These are phyloP conservation scores for Aphelidium insulamus DNA, from an alignment of 371 early-diverging fungal genomes.

Conservation along the genomic window DNA sequence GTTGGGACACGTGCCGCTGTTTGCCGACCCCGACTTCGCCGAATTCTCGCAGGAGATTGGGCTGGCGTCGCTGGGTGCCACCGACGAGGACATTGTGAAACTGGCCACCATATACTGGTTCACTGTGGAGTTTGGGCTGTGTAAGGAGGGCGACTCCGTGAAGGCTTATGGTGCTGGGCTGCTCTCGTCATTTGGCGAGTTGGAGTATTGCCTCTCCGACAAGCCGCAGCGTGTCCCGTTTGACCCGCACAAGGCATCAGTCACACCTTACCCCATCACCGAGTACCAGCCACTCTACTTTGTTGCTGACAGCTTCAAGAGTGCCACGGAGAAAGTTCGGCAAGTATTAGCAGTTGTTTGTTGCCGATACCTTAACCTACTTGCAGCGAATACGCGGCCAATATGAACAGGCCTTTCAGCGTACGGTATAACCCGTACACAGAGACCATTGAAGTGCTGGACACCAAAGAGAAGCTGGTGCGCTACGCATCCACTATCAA, in stretches of 20 bases:
- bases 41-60: slow-evolving; percentile 92
- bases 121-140: slow-evolving; percentile 86
- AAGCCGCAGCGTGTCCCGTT: slow-evolving; percentile 61
- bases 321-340: slow-evolving; percentile 76
- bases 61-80: slow-evolving; percentile 75
- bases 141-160: slow-evolving; percentile 51
- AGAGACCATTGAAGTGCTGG: slow-evolving; percentile 72
- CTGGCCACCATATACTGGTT: slow-evolving; percentile 85
- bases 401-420: slow-evolving; percentile 59
- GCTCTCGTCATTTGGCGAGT: slow-evolving; percentile 85
- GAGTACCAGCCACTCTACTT: slow-evolving; percentile 88
- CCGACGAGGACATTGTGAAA: slow-evolving; percentile 72
- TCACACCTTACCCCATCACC: slow-evolving; percentile 74
- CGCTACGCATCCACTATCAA: slow-evolving; percentile 49
- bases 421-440: slow-evolving; percentile 80
- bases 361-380: background rate
- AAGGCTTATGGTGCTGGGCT: slow-evolving; percentile 88
- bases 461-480: slow-evolving; percentile 52
- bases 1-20: slow-evolving; percentile 57
- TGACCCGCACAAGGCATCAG: slow-evolving; percentile 56
- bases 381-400: slow-evolving; percentile 57
- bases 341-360: background rate
- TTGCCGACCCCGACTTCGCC: slow-evolving; percentile 90
- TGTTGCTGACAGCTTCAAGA: slow-evolving; percentile 81
- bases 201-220: slow-evolving; percentile 62